Conservation (phyloP, 306 rosid genomes). For the Canavalia gladiata region DNA sequence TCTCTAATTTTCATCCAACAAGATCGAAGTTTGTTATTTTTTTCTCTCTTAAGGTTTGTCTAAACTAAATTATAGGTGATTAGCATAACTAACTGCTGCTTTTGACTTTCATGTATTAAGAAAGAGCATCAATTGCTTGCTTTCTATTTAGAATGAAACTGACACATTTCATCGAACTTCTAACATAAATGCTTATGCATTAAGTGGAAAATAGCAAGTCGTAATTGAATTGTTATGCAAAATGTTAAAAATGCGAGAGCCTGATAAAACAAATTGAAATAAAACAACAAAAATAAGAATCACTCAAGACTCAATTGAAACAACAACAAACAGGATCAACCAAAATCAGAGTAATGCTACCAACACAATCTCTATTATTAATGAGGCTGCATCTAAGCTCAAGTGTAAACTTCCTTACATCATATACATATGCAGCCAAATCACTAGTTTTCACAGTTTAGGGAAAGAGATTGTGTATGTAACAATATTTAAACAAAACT, state of each 20-base stretch:
- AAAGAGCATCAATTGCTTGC: background rate
- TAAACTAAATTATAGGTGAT: background rate
- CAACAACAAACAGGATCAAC: background rate
- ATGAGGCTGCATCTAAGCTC: background rate
- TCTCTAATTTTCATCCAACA: background rate
- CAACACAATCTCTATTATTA: background rate
- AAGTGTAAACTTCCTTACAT: background rate
- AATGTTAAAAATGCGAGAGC: background rate
- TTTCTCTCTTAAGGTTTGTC: background rate
- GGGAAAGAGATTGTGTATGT: background rate
- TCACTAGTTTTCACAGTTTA: conserved; percentile 15
- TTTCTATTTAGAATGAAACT: background rate
- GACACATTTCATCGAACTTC: background rate
- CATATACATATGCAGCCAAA: background rate
- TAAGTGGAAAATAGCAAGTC: background rate
- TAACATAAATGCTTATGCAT: background rate
- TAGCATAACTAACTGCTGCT: background rate
- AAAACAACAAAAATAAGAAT: background rate
- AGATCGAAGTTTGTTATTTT: background rate
- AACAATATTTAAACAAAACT: conserved; percentile 1
- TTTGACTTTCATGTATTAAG: conserved; percentile 2
- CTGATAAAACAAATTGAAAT: background rate
- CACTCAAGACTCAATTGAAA: background rate
- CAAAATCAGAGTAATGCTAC: background rate
- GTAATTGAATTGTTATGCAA: background rate